These are phyloP conservation scores for Brassica hybrid DNA, from an alignment of 441 rosid genomes.

Conservation along the genomic window DNA sequence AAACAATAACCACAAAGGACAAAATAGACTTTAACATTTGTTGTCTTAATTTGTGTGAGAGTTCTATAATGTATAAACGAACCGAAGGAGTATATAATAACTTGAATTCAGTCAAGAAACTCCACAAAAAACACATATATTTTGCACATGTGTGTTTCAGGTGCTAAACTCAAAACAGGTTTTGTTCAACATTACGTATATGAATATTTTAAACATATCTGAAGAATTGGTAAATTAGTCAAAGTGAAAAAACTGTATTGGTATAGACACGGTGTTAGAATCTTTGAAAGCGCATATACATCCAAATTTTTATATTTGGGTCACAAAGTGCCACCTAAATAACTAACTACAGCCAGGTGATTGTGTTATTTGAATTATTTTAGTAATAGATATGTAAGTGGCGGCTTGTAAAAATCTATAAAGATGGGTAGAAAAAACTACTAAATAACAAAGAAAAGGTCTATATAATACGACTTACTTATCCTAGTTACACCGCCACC, in stretches of 20 bases:
- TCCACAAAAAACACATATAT: not conserved
- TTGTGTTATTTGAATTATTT: not conserved
- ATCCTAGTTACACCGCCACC: slow-evolving; percentile 13
- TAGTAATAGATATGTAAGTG: slow-evolving; percentile 19
- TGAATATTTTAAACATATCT: not conserved
- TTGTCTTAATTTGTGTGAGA: no score
- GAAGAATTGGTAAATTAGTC: not conserved
- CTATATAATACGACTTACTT: slow-evolving; percentile 22
- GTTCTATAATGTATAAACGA: no score
- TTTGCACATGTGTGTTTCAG: slow-evolving; percentile 15
- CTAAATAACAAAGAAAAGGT: slow-evolving; percentile 32
- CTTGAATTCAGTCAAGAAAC: not conserved
- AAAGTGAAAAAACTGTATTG: not conserved
- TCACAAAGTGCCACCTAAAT: slow-evolving; percentile 6
- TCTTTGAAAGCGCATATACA: not conserved
- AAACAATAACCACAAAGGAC: no score
- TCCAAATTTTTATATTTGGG: not conserved
- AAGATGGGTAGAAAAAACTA: slow-evolving; percentile 8
- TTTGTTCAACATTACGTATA: not conserved
- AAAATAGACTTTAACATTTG: no score
- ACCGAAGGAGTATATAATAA: no score
- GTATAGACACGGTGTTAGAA: not conserved
- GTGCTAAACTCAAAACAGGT: not conserved
- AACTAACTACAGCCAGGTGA: not conserved
- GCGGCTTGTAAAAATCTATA: slow-evolving; percentile 36